Evolutionary conservation across 2,329 filamentous ascomycete species (phyloP).

Genomic region (Fusarium sp.): DNA sequence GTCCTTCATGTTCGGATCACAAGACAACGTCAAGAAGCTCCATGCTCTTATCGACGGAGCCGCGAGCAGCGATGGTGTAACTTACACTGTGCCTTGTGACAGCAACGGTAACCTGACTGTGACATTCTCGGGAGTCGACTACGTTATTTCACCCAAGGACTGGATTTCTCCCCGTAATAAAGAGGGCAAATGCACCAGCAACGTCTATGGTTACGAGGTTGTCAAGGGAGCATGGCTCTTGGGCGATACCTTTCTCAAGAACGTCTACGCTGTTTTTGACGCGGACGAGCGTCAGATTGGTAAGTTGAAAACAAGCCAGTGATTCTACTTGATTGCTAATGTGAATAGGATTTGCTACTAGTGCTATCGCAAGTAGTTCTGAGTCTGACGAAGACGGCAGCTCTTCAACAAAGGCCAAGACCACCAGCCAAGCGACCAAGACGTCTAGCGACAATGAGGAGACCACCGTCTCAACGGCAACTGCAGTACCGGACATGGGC

Average conservation of each 20-base stretch:
- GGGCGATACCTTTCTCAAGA: constrained; percentile 89
- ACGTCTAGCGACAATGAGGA: constrained; percentile 30
- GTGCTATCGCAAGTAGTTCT: constrained; percentile 28
- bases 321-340: constrained; percentile 17
- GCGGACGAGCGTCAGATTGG: constrained; percentile 76
- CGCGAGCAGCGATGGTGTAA: constrained; percentile 67
- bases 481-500: constrained; percentile 36
- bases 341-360: constrained; percentile 42
- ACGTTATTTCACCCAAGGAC: constrained; percentile 76
- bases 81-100: constrained; percentile 80
- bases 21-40: constrained; percentile 73
- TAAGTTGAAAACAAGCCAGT: constrained; percentile 49
- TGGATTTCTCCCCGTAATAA: constrained; percentile 69
- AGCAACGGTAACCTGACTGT: constrained; percentile 72
- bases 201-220: constrained; percentile 79
- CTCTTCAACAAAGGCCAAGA: constrained; percentile 29
- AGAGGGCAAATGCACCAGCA: constrained; percentile 73
- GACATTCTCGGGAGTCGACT: constrained; percentile 76
- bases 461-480: constrained; percentile 35
- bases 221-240: constrained; percentile 80
- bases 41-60: constrained; percentile 77
- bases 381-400: constrained; percentile 6
- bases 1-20: constrained; percentile 80
- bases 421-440: constrained; percentile 24
- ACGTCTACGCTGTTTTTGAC: constrained; percentile 90